phyloP scores from a whole-genome alignment of 768 basidiomycete genomes.

The Panaeolus cyanescens region DNA sequence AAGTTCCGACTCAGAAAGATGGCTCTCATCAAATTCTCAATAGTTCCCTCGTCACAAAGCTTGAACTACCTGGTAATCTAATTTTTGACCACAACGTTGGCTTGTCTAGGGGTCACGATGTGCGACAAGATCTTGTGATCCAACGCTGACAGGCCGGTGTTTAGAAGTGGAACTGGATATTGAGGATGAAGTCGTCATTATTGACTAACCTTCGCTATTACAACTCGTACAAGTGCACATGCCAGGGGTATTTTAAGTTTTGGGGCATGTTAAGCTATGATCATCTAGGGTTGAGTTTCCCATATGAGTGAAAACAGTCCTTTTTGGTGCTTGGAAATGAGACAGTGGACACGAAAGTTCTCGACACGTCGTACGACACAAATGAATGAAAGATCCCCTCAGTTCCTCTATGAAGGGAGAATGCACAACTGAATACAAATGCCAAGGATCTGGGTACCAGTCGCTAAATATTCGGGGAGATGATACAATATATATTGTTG shows the following conservation, averaged over 20 bases:
- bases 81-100: too few relatives aligned
- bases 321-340: not conserved
- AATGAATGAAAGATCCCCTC: not conserved
- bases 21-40: too few relatives aligned
- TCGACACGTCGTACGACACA: not conserved
- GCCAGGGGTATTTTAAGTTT: not conserved
- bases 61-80: too few relatives aligned
- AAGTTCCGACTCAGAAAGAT: too few relatives aligned
- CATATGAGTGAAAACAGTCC: not conserved
- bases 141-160: not conserved
- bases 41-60: too few relatives aligned
- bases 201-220: not conserved
- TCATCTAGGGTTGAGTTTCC: too few relatives aligned
- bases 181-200: not conserved
- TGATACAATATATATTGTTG: not conserved
- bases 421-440: not conserved
- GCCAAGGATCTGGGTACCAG: not conserved
- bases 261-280: not conserved
- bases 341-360: not conserved
- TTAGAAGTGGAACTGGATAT: not conserved
- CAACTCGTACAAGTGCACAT: not conserved
- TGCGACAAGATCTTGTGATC: not conserved
- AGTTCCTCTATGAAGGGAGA: not conserved
- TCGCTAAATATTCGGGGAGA: not conserved
- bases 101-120: too few relatives aligned